phyloP scores from a whole-genome alignment of 345 rosid species.

The Turritis glabra region DNA sequence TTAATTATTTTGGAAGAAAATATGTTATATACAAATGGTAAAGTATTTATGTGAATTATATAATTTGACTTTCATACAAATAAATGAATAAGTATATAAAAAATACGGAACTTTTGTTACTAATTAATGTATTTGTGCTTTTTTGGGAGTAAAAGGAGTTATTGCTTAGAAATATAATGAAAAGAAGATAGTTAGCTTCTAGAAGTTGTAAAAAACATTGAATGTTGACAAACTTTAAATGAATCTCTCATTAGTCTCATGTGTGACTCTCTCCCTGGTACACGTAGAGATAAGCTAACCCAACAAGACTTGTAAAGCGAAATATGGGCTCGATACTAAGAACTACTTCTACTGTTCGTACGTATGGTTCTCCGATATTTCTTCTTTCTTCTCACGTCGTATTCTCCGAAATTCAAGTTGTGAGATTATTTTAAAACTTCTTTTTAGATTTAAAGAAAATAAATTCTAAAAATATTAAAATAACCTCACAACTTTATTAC shows the following conservation, averaged over 20 bases:
- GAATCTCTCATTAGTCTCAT: not conserved
- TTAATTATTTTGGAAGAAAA: not conserved
- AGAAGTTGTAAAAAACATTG: not conserved
- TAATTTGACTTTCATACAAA: not conserved
- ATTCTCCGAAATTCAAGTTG: conserved; percentile 5
- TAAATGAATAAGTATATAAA: too few relatives aligned
- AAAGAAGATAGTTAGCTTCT: not conserved
- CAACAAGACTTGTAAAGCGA: conserved; percentile 22
- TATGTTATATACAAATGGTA: not conserved
- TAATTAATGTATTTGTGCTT: not conserved
- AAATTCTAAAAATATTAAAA: too few relatives aligned
- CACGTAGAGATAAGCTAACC: conserved; percentile 36
- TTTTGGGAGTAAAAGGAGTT: not conserved
- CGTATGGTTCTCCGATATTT: conserved; percentile 14
- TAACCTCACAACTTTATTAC: too few relatives aligned
- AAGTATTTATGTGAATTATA: not conserved
- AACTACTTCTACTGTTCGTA: conserved; percentile 4
- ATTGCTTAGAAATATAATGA: not conserved
- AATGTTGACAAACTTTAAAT: conserved; percentile 6
- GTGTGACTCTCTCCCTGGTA: conserved; percentile 2
- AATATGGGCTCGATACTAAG: not conserved
- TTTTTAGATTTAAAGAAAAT: too few relatives aligned
- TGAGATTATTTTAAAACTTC: not conserved
- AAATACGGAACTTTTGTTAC: not conserved
- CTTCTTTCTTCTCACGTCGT: conserved; percentile 15